phyloP scores from a whole-genome alignment of 140 eudicot genomes.

The Erigeron philadelphicus region DNA sequence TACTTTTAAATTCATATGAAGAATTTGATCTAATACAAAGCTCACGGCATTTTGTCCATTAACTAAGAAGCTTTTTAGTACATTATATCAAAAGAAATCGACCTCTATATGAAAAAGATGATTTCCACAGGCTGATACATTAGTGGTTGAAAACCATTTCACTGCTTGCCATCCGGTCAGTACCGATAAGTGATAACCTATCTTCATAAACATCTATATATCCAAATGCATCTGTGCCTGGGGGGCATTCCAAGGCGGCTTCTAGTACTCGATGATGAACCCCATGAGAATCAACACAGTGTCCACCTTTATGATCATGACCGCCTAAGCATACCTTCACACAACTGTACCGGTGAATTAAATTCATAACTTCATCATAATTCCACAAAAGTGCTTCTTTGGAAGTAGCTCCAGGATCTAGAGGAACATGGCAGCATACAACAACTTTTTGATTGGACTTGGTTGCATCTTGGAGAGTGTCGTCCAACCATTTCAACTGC shows the following conservation, averaged over 20 bases:
- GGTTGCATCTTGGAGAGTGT: constrained; percentile 55
- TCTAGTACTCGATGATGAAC: constrained; percentile 91
- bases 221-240: constrained; percentile 76
- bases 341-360: constrained; percentile 72
- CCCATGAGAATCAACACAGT: constrained; percentile 74
- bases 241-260: constrained; percentile 97
- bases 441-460: constrained; percentile 58
- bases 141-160: constrained; percentile 54
- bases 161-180: constrained; percentile 62
- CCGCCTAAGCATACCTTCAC: constrained; percentile 89
- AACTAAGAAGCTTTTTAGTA: not conserved
- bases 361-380: constrained; percentile 79
- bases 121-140: not conserved
- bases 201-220: constrained; percentile 64
- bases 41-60: no score
- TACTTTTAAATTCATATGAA: no score
- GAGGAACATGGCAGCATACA: constrained; percentile 69
- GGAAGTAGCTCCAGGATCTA: constrained; percentile 59
- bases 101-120: not conserved
- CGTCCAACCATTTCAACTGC: constrained; percentile 75
- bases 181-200: constrained; percentile 61
- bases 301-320: constrained; percentile 78
- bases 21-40: no score
- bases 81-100: not conserved
- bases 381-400: constrained; percentile 75